Conservation (phyloP, 164 flowering plant species). For the Piper longum region DNA sequence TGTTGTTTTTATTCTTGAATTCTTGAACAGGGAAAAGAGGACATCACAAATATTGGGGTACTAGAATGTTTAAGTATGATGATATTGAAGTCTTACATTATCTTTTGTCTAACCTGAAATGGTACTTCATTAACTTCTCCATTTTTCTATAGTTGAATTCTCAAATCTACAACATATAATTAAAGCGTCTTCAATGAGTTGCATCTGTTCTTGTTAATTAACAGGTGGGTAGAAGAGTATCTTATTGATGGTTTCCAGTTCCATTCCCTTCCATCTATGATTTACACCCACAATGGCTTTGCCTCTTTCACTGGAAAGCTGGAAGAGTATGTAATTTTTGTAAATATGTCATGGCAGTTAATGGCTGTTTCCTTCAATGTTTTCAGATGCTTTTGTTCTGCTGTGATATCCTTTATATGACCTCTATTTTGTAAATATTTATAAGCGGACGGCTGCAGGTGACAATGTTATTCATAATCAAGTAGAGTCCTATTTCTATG, state of each 20-base stretch:
- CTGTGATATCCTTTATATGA: too few species aligned
- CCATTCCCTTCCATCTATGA: conserved; percentile 92
- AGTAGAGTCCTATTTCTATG: too few species aligned
- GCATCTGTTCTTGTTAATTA: not conserved
- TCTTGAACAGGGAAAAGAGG: conserved; percentile 76
- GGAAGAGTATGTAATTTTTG: conserved; percentile 65
- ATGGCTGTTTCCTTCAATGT: not conserved
- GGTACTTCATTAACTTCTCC: conserved; percentile 27
- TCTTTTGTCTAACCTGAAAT: conserved; percentile 86
- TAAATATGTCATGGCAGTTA: too few species aligned
- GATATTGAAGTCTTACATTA: conserved; percentile 83
- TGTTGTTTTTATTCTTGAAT: not conserved
- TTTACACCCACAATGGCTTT: conserved; percentile 96
- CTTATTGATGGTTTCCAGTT: conserved; percentile 90
- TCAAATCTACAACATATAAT: not conserved
- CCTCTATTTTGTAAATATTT: too few species aligned
- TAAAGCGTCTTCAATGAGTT: not conserved
- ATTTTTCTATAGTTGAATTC: not conserved
- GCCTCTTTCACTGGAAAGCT: conserved; percentile 85
- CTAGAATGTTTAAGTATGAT: conserved; percentile 93
- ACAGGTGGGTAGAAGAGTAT: conserved; percentile 96
- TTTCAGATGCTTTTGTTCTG: not conserved
- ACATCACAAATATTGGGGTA: conserved; percentile 91
- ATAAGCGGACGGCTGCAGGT: too few species aligned
- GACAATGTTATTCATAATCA: too few species aligned